Percentiles rank a stretch among this genome's conserved stretches.
These are phyloP conservation scores for Wallacemonas sp. DNA, from an alignment of 208 protist species.

Conservation along the genomic window DNA sequence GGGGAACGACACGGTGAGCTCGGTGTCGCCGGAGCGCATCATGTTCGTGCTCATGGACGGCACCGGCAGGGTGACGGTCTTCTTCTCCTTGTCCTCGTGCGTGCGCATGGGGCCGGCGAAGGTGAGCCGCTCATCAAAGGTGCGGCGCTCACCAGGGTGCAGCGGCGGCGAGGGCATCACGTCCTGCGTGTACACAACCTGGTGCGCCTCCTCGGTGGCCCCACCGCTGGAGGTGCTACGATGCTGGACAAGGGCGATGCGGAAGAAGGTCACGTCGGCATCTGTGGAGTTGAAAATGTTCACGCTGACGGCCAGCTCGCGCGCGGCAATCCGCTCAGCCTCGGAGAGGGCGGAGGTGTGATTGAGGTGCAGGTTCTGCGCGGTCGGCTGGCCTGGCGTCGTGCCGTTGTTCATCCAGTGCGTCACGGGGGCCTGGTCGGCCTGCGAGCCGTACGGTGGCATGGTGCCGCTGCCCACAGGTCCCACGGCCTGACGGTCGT, in stretches of 20 bases:
- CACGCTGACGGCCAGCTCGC: not conserved
- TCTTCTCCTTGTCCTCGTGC: conserved; percentile 15
- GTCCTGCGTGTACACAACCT: not conserved
- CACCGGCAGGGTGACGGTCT: not conserved
- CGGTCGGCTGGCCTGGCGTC: not conserved
- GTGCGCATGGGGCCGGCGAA: conserved; percentile 7
- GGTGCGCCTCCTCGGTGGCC: conserved; percentile 2
- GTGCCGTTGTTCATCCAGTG: not conserved
- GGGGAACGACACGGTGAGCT: conserved; percentile 2
- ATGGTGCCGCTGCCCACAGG: not conserved
- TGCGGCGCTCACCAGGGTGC: conserved; percentile 10
- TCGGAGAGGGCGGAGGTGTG: conserved; percentile 11
- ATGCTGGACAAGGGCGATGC: conserved; percentile 5
- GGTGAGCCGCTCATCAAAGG: conserved; percentile 1
- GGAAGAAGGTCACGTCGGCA: not conserved
- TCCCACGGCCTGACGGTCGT: not conserved
- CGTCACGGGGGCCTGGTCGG: not conserved
- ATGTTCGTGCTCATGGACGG: conserved; percentile 13
- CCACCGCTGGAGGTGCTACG: not conserved
- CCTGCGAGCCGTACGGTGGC: not conserved
- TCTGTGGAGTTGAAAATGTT: not conserved
- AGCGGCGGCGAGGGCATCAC: conserved; percentile 8
- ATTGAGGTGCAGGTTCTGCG: not conserved
- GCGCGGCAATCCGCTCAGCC: not conserved
- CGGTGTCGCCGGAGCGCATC: not conserved